phyloP scores from a whole-genome alignment of 352 stramenopile genomes.

The Phytopythium oedochilum region DNA sequence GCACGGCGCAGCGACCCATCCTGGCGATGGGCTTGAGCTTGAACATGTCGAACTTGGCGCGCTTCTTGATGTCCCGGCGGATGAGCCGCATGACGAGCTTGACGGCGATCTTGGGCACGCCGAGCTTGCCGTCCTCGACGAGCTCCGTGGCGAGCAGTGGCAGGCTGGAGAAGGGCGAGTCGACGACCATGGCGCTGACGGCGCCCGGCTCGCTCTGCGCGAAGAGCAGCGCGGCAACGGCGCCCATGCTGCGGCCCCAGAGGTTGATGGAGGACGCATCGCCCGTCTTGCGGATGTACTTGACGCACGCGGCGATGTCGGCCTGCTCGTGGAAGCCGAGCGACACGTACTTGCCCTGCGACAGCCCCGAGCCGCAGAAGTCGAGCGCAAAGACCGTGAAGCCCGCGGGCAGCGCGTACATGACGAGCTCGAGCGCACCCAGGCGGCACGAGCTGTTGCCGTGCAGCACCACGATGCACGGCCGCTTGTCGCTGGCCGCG shows the following conservation, averaged over 20 bases:
- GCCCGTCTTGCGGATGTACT: conserved; percentile 48
- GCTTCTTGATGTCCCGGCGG: conserved; percentile 68
- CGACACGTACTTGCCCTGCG: conserved; percentile 80
- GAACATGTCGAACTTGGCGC: conserved; percentile 87
- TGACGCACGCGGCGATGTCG: conserved; percentile 69
- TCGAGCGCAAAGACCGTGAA: conserved; percentile 84
- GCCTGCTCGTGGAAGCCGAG: conserved; percentile 71
- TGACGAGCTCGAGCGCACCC: conserved; percentile 70
- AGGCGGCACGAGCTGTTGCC: conserved; percentile 81
- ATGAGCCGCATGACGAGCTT: conserved; percentile 82
- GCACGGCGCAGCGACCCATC: conserved; percentile 63
- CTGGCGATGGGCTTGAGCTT: conserved; percentile 79
- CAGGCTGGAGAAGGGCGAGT: conserved; percentile 80
- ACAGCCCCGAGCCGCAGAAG: conserved; percentile 72
- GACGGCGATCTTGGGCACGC: conserved; percentile 76
- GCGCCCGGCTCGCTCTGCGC: conserved; percentile 33
- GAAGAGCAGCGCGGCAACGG: conserved; percentile 70
- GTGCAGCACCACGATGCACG: conserved; percentile 81
- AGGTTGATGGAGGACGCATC: conserved; percentile 63
- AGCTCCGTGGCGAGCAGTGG: conserved; percentile 66
- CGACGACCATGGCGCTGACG: conserved; percentile 78
- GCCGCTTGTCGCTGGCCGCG: conserved; percentile 27
- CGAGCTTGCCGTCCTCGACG: conserved; percentile 78
- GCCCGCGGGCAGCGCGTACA: conserved; percentile 64
- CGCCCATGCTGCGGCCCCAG: conserved; percentile 80